These are phyloP conservation scores for Pythium sukuiense DNA, from an alignment of 352 stramenopile genomes.

Conservation along the genomic window DNA sequence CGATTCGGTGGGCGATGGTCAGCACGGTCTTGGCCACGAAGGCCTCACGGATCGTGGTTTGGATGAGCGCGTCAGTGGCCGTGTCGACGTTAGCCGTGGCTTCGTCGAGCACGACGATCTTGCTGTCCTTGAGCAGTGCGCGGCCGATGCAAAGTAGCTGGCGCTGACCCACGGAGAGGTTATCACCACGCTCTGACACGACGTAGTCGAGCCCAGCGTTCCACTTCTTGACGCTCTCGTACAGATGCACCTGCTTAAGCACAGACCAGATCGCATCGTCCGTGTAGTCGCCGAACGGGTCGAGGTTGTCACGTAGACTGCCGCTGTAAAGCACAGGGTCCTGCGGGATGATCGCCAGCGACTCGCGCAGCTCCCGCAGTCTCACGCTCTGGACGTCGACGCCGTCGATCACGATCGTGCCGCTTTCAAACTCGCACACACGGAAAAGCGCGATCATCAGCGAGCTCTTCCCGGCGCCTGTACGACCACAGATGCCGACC, in stretches of 20 bases:
- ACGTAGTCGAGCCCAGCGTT: conserved; percentile 20
- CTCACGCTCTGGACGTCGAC: conserved; percentile 78
- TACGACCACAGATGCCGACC: conserved; percentile 47
- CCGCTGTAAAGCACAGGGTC: conserved; percentile 91
- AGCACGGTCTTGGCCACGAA: conserved; percentile 88
- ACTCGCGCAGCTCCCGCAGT: conserved; percentile 68
- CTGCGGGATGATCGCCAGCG: conserved; percentile 87
- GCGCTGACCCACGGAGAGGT: conserved; percentile 79
- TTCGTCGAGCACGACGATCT: conserved; percentile 95
- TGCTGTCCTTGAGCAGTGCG: conserved; percentile 86
- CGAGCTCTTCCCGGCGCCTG: conserved; percentile 37
- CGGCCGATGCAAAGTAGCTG: conserved; percentile 94
- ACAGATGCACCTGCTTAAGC: conserved; percentile 67
- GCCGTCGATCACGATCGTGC: conserved; percentile 84
- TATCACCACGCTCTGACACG: background rate
- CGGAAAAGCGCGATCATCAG: conserved; percentile 83
- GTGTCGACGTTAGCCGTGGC: conserved; percentile 84
- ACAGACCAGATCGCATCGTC: conserved; percentile 61
- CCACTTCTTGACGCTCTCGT: conserved; percentile 38
- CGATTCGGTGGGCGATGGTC: conserved; percentile 93
- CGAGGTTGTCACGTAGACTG: conserved; percentile 84
- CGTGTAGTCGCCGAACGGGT: conserved; percentile 79
- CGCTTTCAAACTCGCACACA: conserved; percentile 73
- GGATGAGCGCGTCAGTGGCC: conserved; percentile 65
- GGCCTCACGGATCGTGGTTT: conserved; percentile 73